These are phyloP conservation scores for Curvularia sp. DNA, from an alignment of 2,329 filamentous ascomycete species.

Conservation along the genomic window DNA sequence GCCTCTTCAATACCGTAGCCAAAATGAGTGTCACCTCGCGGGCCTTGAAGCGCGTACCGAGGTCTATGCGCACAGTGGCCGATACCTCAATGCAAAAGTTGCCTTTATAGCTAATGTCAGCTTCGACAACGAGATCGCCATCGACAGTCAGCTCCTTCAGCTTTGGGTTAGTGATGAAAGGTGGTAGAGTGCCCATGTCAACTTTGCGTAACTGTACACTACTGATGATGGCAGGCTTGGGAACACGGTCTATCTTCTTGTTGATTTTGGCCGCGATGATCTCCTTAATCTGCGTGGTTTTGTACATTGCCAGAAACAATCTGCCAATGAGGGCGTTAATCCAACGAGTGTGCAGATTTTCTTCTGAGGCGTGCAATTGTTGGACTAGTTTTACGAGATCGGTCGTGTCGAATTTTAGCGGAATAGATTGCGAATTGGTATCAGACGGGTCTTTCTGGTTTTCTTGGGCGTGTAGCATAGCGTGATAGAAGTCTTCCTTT, in stretches of 20 bases:
- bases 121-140: constrained; percentile 85
- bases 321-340: constrained; percentile 90
- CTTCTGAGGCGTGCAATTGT: constrained; percentile 87
- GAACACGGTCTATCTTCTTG: constrained; percentile 94
- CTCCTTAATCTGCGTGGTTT: constrained; percentile 80
- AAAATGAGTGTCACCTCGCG: constrained; percentile 89
- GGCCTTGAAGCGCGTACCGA: constrained; percentile 86
- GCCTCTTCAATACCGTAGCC: constrained; percentile 80
- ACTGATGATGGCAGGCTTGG: constrained; percentile 88
- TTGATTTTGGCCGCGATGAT: constrained; percentile 85
- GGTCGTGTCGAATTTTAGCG: constrained; percentile 79
- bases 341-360: constrained; percentile 90
- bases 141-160: constrained; percentile 90
- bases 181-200: constrained; percentile 84
- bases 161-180: constrained; percentile 86
- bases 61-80: constrained; percentile 89
- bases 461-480: constrained; percentile 83
- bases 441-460: constrained; percentile 64
- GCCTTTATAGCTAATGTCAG: constrained; percentile 86
- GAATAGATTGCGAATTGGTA: constrained; percentile 66
- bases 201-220: constrained; percentile 83
- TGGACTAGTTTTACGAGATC: constrained; percentile 91
- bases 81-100: constrained; percentile 90
- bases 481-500: constrained; percentile 98
- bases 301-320: constrained; percentile 86